phyloP scores from a whole-genome alignment of 2,329 filamentous ascomycete species.

The Calcarisporium arbuscula region DNA sequence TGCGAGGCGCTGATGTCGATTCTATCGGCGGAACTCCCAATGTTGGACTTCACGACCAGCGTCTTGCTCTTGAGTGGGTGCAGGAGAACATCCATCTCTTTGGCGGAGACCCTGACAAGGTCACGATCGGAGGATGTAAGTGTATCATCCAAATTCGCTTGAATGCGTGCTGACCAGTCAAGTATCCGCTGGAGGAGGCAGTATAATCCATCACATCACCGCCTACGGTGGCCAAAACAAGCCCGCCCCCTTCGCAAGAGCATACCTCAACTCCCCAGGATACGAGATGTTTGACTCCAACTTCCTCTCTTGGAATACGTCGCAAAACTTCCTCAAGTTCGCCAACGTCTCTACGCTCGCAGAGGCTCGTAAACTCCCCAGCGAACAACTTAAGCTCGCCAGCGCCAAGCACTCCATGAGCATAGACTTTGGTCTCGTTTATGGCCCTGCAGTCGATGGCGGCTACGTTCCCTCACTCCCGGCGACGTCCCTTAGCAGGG shows the following conservation, averaged over 20 bases:
- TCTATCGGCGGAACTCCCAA: slow-evolving; percentile 29
- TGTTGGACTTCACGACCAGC: slow-evolving; percentile 43
- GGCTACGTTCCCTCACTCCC: slow-evolving; percentile 20
- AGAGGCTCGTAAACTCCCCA: too few species aligned
- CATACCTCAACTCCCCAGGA: too few species aligned
- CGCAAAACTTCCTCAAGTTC: too few species aligned
- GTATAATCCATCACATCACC: slow-evolving; percentile 25
- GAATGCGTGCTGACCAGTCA: too few species aligned
- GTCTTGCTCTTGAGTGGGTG: slow-evolving; percentile 42
- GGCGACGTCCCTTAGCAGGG: too few species aligned
- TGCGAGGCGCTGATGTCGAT: slow-evolving; percentile 35
- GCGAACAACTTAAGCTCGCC: slow-evolving; percentile 24
- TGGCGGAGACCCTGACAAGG: slow-evolving; percentile 40
- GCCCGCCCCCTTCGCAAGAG: slow-evolving; percentile 38
- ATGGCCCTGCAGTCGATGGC: slow-evolving; percentile 29
- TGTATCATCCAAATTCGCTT: slow-evolving; percentile 41
- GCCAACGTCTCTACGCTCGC: too few species aligned
- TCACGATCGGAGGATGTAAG: slow-evolving; percentile 49
- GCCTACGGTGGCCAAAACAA: slow-evolving; percentile 18
- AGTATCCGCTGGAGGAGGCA: slow-evolving; percentile 44
- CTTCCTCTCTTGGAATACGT: too few species aligned
- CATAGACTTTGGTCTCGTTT: slow-evolving; percentile 21
- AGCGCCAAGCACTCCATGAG: slow-evolving; percentile 10
- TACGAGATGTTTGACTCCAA: too few species aligned
- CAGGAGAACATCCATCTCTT: slow-evolving; percentile 42